Evolutionary conservation across 2,329 filamentous ascomycete genomes (phyloP), one percentile per base, ranked within the genome.

Genomic region (Claviceps arundinis): DNA sequence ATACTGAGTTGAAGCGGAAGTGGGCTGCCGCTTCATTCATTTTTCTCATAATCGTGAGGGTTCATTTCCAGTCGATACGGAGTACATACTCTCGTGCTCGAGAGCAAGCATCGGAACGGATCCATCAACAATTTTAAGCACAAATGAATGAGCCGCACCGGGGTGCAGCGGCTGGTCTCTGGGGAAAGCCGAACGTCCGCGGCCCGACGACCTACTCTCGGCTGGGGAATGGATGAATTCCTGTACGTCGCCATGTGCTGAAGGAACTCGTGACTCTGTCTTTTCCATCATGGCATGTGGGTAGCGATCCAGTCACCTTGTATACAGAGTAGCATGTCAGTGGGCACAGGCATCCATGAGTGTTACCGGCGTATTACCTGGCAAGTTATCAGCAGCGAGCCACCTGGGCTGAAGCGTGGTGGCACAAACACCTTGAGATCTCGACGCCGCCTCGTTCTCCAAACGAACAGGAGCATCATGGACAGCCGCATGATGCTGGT

Each of bases 111-210:
- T 41, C 38, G 34, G 14, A 38, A 26, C 7, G 30, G 42, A 38
- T 26, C 17, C 16, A 22, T 22, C 30, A 16, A 11, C 7, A 4
- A 42, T 22, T 24, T 14, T 24, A 50, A 37, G 14, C 37, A 40
- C 47, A 48, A 44, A 26, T 44, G 30, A 44, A 26, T 40, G 48
- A 46, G 19, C 24, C 45, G 34, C 38, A 24, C 49, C 48, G 52
- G 48, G 49, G 45, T 46, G 48, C 45, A 54, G 52, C 49, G 24
- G 45, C 48, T 14, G 30, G 50, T 50, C n/a, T 30, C 43, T 40
- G 46, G 24, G n/a, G 45, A 37, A 16, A 40, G 22, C 49, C 40
- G 13, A 30, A 47, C 9, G 11, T 9, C 16, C 22, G 14, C 13
- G 5, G 48, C n/a, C 26, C 48, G 37, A 45, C 14, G 26, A 34